Conservation (phyloP, 345 rosid species). For the Eucalyptus polybractea region DNA sequence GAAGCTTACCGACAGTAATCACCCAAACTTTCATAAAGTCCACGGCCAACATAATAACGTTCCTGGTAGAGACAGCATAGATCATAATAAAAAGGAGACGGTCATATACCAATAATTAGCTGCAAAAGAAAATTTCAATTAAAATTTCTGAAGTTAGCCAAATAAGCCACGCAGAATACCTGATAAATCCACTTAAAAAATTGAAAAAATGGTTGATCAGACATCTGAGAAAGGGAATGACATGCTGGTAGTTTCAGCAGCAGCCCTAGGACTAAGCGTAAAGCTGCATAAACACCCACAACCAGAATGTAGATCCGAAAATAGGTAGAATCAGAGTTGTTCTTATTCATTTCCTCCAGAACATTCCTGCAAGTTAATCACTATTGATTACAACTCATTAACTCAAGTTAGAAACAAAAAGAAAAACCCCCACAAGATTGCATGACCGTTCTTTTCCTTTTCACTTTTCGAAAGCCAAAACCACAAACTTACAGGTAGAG, state of each 20-base stretch:
- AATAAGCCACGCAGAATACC: conserved; percentile 19
- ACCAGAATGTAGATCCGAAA: conserved; percentile 81
- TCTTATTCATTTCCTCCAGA: conserved; percentile 55
- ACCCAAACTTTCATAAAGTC: conserved; percentile 71
- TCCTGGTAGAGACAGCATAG: conserved; percentile 42
- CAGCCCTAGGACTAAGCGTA: conserved; percentile 60
- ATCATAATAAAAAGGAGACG: neutral
- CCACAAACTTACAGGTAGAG: conserved; percentile 56
- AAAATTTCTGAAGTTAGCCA: neutral
- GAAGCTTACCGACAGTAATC: conserved; percentile 78
- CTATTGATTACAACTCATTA: neutral
- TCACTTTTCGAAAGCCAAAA: neutral
- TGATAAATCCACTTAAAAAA: conserved; percentile 98
- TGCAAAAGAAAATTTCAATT: neutral
- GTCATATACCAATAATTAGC: neutral
- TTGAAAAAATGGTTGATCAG: conserved; percentile 93
- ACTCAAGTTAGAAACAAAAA: neutral
- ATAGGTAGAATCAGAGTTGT: conserved; percentile 45
- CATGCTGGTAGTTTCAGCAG: conserved; percentile 72
- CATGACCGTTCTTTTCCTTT: neutral
- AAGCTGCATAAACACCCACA: conserved; percentile 74
- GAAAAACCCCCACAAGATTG: neutral
- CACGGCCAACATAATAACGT: conserved; percentile 95
- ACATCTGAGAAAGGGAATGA: conserved; percentile 75
- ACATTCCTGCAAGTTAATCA: conserved; percentile 52